Evolutionary conservation across 2,329 filamentous ascomycete species (phyloP).

Genomic region (Talaromyces sp.): DNA sequence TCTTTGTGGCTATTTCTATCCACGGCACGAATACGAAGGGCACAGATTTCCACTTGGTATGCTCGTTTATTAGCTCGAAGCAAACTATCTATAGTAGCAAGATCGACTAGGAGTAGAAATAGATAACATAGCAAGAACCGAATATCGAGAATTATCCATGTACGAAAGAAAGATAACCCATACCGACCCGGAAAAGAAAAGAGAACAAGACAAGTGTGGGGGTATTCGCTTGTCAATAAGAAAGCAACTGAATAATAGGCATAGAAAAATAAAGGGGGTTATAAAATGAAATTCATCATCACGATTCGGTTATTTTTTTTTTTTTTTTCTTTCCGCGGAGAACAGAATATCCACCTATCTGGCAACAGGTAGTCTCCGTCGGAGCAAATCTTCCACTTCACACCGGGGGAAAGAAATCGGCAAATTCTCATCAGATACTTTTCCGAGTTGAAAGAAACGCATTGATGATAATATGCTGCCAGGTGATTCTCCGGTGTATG

Average conservation of each 20-base stretch:
- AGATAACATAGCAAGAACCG: too few species aligned
- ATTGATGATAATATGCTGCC: neutral
- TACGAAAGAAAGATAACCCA: neutral
- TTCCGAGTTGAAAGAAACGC: neutral
- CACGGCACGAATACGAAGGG: too few species aligned
- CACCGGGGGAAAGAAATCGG: neutral
- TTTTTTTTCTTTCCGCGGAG: neutral
- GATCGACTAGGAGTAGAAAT: neutral
- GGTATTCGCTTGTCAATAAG: constrained; percentile 24
- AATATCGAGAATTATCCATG: neutral
- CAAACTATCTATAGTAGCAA: too few species aligned
- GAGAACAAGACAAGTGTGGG: constrained; percentile 10
- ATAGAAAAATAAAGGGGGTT: neutral
- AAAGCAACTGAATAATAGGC: neutral
- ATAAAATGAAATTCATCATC: neutral
- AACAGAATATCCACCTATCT: neutral
- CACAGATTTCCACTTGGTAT: too few species aligned
- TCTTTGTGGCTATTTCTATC: neutral
- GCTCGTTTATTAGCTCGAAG: too few species aligned
- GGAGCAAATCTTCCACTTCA: neutral
- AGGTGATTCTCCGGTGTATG: too few species aligned
- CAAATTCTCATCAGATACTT: neutral
- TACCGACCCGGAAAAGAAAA: neutral
- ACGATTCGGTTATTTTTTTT: neutral
- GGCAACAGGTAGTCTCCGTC: neutral